Base-by-base conservation (phyloP, 2,329 filamentous ascomycete species). In the Aspergillus proliferans region DNA sequence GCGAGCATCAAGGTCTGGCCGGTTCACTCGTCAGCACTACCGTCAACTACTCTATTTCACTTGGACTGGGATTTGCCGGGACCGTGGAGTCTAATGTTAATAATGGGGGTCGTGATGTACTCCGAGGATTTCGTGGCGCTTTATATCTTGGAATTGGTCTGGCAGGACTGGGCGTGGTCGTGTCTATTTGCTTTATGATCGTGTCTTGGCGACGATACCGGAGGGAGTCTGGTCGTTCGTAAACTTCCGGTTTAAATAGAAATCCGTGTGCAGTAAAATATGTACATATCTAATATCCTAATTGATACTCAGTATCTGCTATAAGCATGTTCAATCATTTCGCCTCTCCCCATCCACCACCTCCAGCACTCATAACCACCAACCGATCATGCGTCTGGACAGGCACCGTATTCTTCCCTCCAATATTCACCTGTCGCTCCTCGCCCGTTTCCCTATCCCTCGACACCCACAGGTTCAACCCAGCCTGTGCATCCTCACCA, bases 381-480 rank as follows among this genome's bases (percentile, higher is more conserved):
- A 84, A 81, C 5, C 81, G 69, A 60, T 84, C 81, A 15, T 82
- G 80, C 3, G 75, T 73, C 58, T 76, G 69, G 74, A 84, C 82
- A 12, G 69, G 71, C 10, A 81, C 80, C 3, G 81, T 84, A 48
- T 83, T 83, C 70, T 84, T 84, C 6, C 76, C 80, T 0, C 81
- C 81, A 18, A 85, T 67, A 51, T 80, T 83, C 52, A 84, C 77
- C 44, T 71, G 71, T 40, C 78, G 70, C 50, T 76, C 75, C 52
- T 74, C 71, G 1, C 70, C 71, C 39, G 58, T 71, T 66, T 81
- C 82, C 56, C 76, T 73, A 47, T 92, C 84, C 52, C 81, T 85
- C 6, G 88, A 76, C 28, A 94, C 84, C 92, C 92, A 97, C 42
- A 94, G 74, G 58, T 97, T 97, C 52, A 91, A 72, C 0, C 92